phyloP scores from a whole-genome alignment of 352 stramenopile species.

The Phytophthora colocasiae region DNA sequence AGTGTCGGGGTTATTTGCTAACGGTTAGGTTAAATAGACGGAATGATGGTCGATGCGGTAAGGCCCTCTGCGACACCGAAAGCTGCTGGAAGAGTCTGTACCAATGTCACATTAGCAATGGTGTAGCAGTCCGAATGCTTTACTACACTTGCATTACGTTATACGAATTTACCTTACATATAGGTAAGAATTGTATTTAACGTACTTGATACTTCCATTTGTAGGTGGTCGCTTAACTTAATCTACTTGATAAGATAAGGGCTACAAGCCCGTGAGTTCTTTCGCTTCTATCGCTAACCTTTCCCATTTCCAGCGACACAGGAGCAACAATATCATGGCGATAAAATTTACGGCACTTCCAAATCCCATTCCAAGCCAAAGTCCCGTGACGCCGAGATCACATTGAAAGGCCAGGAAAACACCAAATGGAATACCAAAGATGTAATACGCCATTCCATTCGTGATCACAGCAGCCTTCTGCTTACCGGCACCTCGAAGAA shows the following conservation, averaged over 20 bases:
- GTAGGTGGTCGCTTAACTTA: background rate
- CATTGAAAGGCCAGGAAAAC: constrained; percentile 57
- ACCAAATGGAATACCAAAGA: constrained; percentile 65
- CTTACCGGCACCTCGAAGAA: constrained; percentile 69
- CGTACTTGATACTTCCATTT: too few relatives aligned
- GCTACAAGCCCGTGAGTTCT: constrained; percentile 32
- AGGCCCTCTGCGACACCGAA: too few relatives aligned
- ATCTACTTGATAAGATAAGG: background rate
- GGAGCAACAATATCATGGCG: constrained; percentile 35
- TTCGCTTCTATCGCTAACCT: constrained; percentile 41
- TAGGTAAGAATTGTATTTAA: too few relatives aligned
- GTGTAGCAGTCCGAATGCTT: too few relatives aligned
- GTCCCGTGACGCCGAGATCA: constrained; percentile 49
- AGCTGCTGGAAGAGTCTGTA: too few relatives aligned
- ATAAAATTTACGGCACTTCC: constrained; percentile 36
- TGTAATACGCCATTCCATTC: constrained; percentile 76
- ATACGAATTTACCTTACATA: too few relatives aligned
- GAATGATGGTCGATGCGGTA: too few relatives aligned
- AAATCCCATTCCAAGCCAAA: constrained; percentile 60
- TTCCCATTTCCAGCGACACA: constrained; percentile 41
- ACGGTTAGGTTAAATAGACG: background rate
- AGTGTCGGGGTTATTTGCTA: background rate
- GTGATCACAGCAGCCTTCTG: constrained; percentile 56
- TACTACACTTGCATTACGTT: too few relatives aligned
- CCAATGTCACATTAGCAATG: too few relatives aligned